Evolutionary conservation across 208 protist species (phyloP), one percentile per base, ranked within the genome.

Genomic region (Trypanosoma conorhini): DNA sequence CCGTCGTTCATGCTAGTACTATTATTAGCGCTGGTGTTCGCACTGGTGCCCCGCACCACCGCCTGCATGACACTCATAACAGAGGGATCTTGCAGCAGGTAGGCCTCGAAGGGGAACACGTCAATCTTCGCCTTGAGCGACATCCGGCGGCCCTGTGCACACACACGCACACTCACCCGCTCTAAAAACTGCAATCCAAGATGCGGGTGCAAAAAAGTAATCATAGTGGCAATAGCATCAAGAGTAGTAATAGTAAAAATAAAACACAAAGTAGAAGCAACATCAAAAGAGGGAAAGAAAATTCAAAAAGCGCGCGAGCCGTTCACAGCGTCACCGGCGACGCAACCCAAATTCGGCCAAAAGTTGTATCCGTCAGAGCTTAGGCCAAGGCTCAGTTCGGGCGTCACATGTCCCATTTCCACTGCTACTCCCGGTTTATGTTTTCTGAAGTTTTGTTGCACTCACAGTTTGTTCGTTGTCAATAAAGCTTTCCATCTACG

Each of bases 61-160:
- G 40, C 67, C 77, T 52, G 66, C 62, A 76, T 65, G 30, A 58
- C 73, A 66, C 52, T 80, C 66, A 60, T 80, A 17, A 76, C 65
- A 42, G 42, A 74, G 17, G 72, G 63, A 57, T 67, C 63, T 38
- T 81, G 69, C 61, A 87, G 79, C 30, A 86, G 62, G 71, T 93
- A 95, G 67, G 83, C 86, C 46, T 88, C 86, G 51, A 93, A 60
- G 28, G 90, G 87, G 55, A 92, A 95, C 21, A 93, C 86, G 70
- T 95, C 90, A 15, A 95, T 71, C 62, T 95, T 95, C 13, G 80
- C 54, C 56, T 91, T 90, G 31, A 95, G 51, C 12, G 82, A 82
- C 80, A 90, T 88, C 21, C 21, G 44, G 17, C 4, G 28, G n/a
- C 31, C 30, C 31, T 60, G 24, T n/a, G n/a, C n/a, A n/a, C n/a